Conservation (phyloP, 352 stramenopile genomes). For the Halophytophthora polymorphica region DNA sequence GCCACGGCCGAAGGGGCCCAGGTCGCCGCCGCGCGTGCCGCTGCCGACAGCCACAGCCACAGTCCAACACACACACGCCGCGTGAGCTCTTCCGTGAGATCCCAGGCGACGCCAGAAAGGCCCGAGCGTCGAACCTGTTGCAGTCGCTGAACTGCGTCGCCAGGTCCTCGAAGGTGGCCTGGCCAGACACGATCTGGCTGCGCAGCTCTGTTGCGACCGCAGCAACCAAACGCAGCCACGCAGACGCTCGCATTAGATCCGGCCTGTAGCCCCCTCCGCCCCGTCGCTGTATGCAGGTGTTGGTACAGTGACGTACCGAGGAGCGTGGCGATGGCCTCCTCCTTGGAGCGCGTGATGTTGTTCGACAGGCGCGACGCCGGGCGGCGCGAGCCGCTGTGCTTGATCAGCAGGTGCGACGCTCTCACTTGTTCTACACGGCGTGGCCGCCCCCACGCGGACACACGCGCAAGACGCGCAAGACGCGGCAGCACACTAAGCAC, state of each 20-base stretch:
- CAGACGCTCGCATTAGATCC: background rate
- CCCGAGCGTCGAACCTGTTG: slow-evolving; percentile 33
- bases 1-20: slow-evolving; percentile 85
- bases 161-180: slow-evolving; percentile 79
- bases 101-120: background rate
- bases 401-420: slow-evolving; percentile 93
- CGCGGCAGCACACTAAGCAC: too few relatives aligned
- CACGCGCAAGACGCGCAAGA: too few relatives aligned
- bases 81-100: background rate
- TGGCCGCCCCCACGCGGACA: slow-evolving; percentile 1
- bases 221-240: background rate
- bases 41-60: slow-evolving; percentile 16
- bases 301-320: slow-evolving; percentile 28
- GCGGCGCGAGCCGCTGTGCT: slow-evolving; percentile 90
- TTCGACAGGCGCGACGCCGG: slow-evolving; percentile 85
- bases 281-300: slow-evolving; percentile 4
- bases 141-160: slow-evolving; percentile 84
- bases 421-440: slow-evolving; percentile 61
- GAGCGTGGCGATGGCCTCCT: slow-evolving; percentile 88
- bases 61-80: background rate
- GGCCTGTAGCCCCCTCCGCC: background rate
- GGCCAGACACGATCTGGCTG: slow-evolving; percentile 71
- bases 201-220: slow-evolving; percentile 44
- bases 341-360: slow-evolving; percentile 89
- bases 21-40: slow-evolving; percentile 83